phyloP scores from a whole-genome alignment of 1,284 basidiomycete species.

The Meira miltonrushii region DNA sequence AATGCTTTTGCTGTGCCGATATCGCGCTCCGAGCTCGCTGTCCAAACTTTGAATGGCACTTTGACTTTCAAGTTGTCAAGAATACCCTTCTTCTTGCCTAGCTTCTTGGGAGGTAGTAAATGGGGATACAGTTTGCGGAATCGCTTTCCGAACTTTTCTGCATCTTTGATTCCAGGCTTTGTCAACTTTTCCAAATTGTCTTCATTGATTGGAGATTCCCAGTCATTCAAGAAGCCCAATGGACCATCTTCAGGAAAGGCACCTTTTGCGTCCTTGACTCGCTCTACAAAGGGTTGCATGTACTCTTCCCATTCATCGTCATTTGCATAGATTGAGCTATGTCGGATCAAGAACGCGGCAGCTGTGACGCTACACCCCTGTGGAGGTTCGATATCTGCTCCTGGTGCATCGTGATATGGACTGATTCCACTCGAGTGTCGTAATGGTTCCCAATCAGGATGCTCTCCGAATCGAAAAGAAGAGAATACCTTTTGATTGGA shows the following conservation, averaged over 20 bases:
- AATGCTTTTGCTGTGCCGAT: slow-evolving; percentile 54
- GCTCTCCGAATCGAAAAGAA: background rate
- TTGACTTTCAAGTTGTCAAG: slow-evolving; percentile 12
- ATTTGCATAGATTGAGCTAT: slow-evolving; percentile 54
- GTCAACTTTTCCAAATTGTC: slow-evolving; percentile 69
- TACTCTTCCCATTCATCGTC: slow-evolving; percentile 55
- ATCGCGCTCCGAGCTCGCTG: slow-evolving; percentile 53
- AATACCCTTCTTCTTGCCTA: slow-evolving; percentile 17
- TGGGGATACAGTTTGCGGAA: slow-evolving; percentile 51
- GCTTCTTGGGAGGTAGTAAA: slow-evolving; percentile 49
- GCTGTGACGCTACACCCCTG: slow-evolving; percentile 28
- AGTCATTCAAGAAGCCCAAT: slow-evolving; percentile 53
- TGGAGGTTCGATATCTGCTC: slow-evolving; percentile 27
- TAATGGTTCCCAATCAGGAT: slow-evolving; percentile 11
- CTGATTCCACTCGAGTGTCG: slow-evolving; percentile 25
- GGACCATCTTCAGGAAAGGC: slow-evolving; percentile 13
- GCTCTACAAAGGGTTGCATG: slow-evolving; percentile 55
- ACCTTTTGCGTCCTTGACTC: background rate
- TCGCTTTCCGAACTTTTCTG: slow-evolving; percentile 50
- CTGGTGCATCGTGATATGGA: slow-evolving; percentile 34
- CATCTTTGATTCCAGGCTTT: slow-evolving; percentile 52
- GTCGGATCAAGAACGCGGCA: slow-evolving; percentile 44
- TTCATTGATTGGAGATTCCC: slow-evolving; percentile 59
- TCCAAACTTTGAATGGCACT: slow-evolving; percentile 46
- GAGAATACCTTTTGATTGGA: too few relatives aligned